Conservation (phyloP, 148 eudicot species). For the Dysphania ambrosioides region DNA sequence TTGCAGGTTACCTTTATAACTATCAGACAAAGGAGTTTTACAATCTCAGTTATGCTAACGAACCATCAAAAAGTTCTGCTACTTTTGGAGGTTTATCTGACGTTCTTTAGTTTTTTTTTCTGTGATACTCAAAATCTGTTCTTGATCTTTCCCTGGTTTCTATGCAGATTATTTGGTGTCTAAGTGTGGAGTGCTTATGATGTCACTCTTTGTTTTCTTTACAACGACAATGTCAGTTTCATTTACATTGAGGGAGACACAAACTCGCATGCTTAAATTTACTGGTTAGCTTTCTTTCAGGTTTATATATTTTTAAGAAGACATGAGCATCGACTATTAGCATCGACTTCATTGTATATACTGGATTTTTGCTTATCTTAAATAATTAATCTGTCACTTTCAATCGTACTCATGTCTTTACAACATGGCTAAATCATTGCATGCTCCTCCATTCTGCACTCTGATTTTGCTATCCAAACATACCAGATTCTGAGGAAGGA, state of each 20-base stretch:
- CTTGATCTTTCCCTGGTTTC: constrained; percentile 4
- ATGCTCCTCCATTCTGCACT: background rate
- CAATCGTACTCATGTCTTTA: background rate
- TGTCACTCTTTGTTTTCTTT: constrained; percentile 99
- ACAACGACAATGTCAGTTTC: constrained; percentile 99
- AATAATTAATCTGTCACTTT: background rate
- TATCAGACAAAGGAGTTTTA: constrained; percentile 93
- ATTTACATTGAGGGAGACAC: constrained; percentile 96
- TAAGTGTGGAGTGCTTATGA: constrained; percentile 97
- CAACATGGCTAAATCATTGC: background rate
- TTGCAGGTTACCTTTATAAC: constrained; percentile 87
- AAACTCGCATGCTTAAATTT: constrained; percentile 97
- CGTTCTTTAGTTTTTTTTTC: constrained; percentile 7
- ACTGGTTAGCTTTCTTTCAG: constrained; percentile 55
- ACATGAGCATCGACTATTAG: too few species aligned
- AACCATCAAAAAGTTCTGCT: constrained; percentile 75
- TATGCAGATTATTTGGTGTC: constrained; percentile 90
- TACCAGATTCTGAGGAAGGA: too few species aligned
- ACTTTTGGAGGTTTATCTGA: constrained; percentile 74
- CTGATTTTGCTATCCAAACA: too few species aligned
- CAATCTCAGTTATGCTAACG: constrained; percentile 82
- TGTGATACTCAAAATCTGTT: constrained; percentile 1
- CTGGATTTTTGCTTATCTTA: background rate
- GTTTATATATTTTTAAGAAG: background rate
- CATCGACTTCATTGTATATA: background rate